Conservation (phyloP, 176 grass and related monocot species). For the Carex pumila region DNA sequence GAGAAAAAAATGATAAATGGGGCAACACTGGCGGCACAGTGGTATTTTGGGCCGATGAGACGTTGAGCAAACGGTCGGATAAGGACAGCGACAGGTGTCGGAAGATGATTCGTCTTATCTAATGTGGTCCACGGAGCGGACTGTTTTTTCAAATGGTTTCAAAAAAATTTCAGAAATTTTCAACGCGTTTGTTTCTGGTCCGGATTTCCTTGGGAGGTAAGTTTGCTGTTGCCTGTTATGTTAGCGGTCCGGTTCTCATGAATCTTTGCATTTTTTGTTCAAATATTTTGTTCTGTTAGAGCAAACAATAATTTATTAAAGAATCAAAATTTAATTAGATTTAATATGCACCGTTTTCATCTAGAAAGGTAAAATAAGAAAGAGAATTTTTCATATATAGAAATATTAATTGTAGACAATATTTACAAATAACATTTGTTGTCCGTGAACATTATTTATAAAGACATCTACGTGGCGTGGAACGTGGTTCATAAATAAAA, state of each 20-base stretch:
- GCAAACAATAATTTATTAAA: too few species aligned
- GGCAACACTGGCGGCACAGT: neutral
- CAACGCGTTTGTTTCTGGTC: neutral
- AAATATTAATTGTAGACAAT: too few species aligned
- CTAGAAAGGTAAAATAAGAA: too few species aligned
- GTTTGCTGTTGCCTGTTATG: neutral
- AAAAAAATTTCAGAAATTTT: slow-evolving; percentile 18
- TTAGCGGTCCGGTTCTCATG: neutral
- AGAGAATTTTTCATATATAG: too few species aligned
- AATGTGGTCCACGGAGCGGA: slow-evolving; percentile 6
- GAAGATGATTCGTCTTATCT: neutral
- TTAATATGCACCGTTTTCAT: too few species aligned
- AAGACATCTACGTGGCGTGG: too few species aligned
- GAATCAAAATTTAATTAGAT: too few species aligned
- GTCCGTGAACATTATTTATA: too few species aligned
- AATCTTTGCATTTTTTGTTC: neutral
- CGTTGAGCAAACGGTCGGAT: slow-evolving; percentile 18
- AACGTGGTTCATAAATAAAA: too few species aligned
- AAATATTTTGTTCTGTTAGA: too few species aligned
- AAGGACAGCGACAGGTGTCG: neutral
- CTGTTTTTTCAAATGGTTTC: slow-evolving; percentile 27
- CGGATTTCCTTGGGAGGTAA: neutral
- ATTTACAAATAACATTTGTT: too few species aligned
- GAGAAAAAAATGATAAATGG: neutral
- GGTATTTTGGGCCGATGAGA: slow-evolving; percentile 31